phyloP scores from a whole-genome alignment of 2,329 filamentous ascomycete genomes.

The Alternaria dauci region DNA sequence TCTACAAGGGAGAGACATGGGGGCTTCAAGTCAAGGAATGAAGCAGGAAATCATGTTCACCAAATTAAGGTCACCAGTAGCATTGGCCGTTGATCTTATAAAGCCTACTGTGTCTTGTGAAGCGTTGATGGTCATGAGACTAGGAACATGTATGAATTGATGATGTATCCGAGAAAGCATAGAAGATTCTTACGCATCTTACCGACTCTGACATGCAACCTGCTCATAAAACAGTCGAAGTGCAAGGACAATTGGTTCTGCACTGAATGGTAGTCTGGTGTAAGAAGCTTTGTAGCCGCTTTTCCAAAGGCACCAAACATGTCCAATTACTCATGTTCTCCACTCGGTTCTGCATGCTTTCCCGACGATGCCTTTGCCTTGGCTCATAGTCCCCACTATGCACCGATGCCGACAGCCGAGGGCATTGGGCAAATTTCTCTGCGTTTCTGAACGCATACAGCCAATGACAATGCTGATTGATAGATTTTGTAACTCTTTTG shows the following conservation, averaged over 20 bases:
- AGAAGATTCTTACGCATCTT: background rate
- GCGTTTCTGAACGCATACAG: background rate
- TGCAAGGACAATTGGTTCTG: background rate
- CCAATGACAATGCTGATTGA: too few relatives aligned
- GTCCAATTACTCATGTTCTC: background rate
- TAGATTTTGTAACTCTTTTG: background rate
- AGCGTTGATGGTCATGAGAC: background rate
- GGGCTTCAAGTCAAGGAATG: background rate
- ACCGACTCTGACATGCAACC: background rate
- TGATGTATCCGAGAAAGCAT: background rate
- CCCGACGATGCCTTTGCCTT: slow-evolving; percentile 2
- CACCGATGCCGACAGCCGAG: background rate
- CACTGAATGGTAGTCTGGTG: background rate
- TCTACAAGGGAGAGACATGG: background rate
- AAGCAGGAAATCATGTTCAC: background rate
- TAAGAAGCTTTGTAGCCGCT: background rate
- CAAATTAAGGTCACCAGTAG: background rate
- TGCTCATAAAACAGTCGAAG: background rate
- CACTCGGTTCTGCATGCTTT: background rate
- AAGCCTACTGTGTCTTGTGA: background rate
- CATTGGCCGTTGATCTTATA: background rate
- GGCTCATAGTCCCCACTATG: background rate
- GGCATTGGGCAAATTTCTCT: background rate
- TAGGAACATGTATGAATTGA: background rate
- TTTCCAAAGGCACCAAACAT: background rate